phyloP scores from a whole-genome alignment of 2,329 filamentous ascomycete species.

The Alternaria arbusti region DNA sequence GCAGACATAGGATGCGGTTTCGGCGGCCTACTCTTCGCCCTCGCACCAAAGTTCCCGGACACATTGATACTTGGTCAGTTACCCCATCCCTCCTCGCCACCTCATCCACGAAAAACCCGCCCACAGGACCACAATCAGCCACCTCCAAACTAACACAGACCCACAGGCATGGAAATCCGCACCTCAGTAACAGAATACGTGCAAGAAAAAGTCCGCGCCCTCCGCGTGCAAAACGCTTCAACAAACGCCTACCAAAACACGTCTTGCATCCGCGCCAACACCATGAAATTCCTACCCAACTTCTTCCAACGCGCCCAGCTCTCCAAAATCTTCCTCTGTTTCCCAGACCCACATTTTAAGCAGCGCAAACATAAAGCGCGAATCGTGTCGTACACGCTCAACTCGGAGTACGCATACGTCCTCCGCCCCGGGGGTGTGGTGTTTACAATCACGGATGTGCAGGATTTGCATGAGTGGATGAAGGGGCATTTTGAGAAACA shows the following conservation, averaged over 20 bases:
- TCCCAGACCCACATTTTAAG: slow-evolving; percentile 98
- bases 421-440: slow-evolving; percentile 82
- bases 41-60: slow-evolving; percentile 81
- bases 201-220: slow-evolving; percentile 81
- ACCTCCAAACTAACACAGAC: background rate
- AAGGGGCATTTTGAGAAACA: slow-evolving; percentile 81
- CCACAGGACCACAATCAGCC: background rate
- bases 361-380: slow-evolving; percentile 94
- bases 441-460: slow-evolving; percentile 97
- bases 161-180: slow-evolving; percentile 85
- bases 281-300: slow-evolving; percentile 99
- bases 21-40: slow-evolving; percentile 84
- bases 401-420: slow-evolving; percentile 92
- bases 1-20: slow-evolving; percentile 98
- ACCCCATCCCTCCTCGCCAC: background rate
- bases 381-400: slow-evolving; percentile 87
- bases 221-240: slow-evolving; percentile 71
- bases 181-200: slow-evolving; percentile 90
- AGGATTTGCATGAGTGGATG: slow-evolving; percentile 94
- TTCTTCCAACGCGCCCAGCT: slow-evolving; percentile 86
- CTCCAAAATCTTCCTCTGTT: slow-evolving; percentile 94
- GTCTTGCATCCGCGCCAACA: slow-evolving; percentile 87
- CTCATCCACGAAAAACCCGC: background rate
- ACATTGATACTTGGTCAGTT: slow-evolving; percentile 78
- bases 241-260: slow-evolving; percentile 91